A percentile compares a stretch with the other conserved stretches of the same genome.
Conservation (phyloP, 257 asterid species). For the Solanum chilense region DNA sequence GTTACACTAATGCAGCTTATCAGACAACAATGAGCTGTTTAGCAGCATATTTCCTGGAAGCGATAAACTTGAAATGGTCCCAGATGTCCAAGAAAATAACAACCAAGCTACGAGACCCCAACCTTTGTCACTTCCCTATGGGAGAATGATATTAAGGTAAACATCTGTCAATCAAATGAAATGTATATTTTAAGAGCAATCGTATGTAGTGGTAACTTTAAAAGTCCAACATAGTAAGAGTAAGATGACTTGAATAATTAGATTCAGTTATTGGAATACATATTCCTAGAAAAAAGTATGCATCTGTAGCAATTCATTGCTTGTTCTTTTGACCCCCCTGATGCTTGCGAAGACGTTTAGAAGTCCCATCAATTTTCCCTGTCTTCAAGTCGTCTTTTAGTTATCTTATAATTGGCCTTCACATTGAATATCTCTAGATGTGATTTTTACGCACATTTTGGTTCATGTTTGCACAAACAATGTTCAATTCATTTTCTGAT, state of each 20-base stretch:
- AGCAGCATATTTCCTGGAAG: slow-evolving; percentile 28
- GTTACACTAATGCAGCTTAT: slow-evolving; percentile 35
- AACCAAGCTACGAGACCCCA: slow-evolving; percentile 3
- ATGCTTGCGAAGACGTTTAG: background rate
- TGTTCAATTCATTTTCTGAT: background rate
- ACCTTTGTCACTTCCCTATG: slow-evolving; percentile 7
- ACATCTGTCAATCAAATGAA: background rate
- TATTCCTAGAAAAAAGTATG: background rate
- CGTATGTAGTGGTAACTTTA: background rate
- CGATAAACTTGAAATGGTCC: slow-evolving; percentile 33
- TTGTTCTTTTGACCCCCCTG: background rate
- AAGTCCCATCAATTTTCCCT: background rate
- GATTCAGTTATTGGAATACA: background rate
- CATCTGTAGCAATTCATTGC: background rate
- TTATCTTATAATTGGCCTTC: background rate
- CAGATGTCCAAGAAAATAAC: slow-evolving; percentile 51
- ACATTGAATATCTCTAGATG: background rate
- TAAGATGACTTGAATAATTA: background rate
- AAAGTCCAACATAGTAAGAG: background rate
- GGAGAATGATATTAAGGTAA: slow-evolving; percentile 29
- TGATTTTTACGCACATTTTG: background rate
- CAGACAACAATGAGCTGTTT: slow-evolving; percentile 56
- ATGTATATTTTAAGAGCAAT: background rate
- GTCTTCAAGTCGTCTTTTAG: background rate
- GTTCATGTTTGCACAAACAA: background rate